Evolutionary conservation across 768 basidiomycete genomes (phyloP), one percentile per base, ranked within the genome.

Genomic region (Russula sp.): DNA sequence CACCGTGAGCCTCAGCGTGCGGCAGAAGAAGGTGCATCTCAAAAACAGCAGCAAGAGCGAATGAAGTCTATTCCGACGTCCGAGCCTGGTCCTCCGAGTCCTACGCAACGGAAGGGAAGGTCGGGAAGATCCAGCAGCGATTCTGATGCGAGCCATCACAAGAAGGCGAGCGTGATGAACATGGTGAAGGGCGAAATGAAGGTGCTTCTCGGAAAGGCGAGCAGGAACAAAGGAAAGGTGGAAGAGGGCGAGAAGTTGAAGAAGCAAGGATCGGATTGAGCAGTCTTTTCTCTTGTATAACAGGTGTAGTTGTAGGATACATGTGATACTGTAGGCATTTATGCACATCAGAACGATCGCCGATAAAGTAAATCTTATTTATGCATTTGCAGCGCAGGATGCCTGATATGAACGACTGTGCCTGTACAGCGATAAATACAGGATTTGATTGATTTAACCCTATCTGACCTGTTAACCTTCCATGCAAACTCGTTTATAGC

Each of bases 171-270:
- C 26, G 53, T 67, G 22, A 55, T 67, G 63, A 51, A 50, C 30
- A 64, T 56, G 36, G 63, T 67, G 28, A 67, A 60, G 53, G 66
- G 63, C 1, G 66, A 60, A 38, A 59, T 67, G 62, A 64, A 59
- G 46, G 54, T 65, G 24, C 57, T 67, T 20, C 53, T 67, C 13
- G 66, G 66, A 3, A 67, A 59, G 53, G 66, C 62, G 11, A 67
- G 62, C 18, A 32, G 53, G 44, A 67, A 65, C 20, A 49, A 32
- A 36, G 66, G 52, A 5, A 67, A 51, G 58, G 63, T 67, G 34
- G 66, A 67, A 28, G 63, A 55, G 40, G 66, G 66, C 14, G 57
- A 59, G 36, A 67, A 49, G 48, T 18, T 67, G 57, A 65, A 67
- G 30, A 46, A 36, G 36, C 36, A 60, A 0, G 66, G 66, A 44